These are phyloP conservation scores for Thielaviopsis punctulata DNA, from an alignment of 2,329 filamentous ascomycete species.

Conservation along the genomic window DNA sequence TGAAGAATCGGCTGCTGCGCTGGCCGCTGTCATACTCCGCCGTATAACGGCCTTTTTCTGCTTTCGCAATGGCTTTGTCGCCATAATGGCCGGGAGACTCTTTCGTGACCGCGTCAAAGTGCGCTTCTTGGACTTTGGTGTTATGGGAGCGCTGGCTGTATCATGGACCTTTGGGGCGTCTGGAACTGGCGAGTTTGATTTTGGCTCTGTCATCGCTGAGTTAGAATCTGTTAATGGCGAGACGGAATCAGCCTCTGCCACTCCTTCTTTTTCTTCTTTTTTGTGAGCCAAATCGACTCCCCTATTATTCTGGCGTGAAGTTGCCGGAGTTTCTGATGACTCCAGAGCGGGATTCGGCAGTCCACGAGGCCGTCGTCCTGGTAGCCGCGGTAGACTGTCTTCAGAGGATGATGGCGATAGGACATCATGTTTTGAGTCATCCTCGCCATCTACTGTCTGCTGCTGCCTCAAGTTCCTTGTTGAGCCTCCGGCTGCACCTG, in stretches of 20 bases:
- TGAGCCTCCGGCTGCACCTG: background rate
- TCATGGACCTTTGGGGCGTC: too few relatives aligned
- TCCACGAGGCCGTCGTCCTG: background rate
- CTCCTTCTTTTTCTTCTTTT: too few relatives aligned
- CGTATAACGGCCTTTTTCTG: background rate
- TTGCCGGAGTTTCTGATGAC: background rate
- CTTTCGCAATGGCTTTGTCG: background rate
- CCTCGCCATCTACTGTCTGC: background rate
- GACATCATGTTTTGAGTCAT: background rate
- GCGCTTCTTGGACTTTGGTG: background rate
- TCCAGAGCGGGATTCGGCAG: background rate
- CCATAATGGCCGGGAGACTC: background rate
- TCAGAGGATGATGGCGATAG: background rate
- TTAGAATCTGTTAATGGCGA: background rate
- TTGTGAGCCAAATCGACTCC: background rate
- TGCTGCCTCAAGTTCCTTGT: background rate
- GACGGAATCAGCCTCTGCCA: background rate
- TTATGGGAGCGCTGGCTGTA: background rate
- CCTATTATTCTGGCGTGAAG: background rate
- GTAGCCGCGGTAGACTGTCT: background rate
- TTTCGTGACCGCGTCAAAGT: background rate
- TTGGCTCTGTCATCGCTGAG: background rate
- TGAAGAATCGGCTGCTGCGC: conserved; percentile 1
- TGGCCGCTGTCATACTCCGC: background rate
- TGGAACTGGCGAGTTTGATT: too few relatives aligned